A percentile compares a stretch with the other conserved stretches of the same genome.
Evolutionary conservation across 306 rosid genomes (phyloP).

Genomic region (Delonix regia): DNA sequence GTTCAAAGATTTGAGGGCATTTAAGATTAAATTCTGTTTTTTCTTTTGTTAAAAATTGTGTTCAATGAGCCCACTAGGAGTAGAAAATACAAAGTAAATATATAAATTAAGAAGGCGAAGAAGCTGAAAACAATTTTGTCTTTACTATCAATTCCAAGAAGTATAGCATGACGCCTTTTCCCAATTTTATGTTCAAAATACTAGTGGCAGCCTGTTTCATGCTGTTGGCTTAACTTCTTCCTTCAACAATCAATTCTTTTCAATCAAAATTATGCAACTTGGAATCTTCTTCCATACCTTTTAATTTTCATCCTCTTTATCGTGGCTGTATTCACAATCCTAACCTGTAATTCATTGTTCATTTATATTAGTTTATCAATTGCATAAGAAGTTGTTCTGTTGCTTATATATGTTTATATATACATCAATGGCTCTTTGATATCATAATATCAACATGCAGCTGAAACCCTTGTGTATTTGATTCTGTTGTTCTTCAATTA

Average conservation of each 20-base stretch:
- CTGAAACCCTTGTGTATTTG: slow-evolving; percentile 17
- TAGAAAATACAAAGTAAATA: slow-evolving; percentile 9
- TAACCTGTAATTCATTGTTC: neutral
- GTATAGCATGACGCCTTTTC: neutral
- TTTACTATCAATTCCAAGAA: neutral
- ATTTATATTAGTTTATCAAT: slow-evolving; percentile 9
- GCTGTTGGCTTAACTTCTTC: neutral
- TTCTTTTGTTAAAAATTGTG: neutral
- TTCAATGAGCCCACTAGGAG: neutral
- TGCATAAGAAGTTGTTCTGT: slow-evolving; percentile 15
- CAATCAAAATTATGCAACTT: neutral
- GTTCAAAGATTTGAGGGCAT: slow-evolving; percentile 11
- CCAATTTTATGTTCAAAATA: slow-evolving; percentile 13
- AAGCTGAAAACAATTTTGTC: slow-evolving; percentile 10
- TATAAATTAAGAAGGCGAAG: neutral
- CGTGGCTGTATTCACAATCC: slow-evolving; percentile 9
- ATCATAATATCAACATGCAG: slow-evolving; percentile 4
- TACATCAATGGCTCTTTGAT: slow-evolving; percentile 7
- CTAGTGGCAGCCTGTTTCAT: neutral
- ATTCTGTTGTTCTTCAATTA: slow-evolving; percentile 10
- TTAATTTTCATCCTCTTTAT: slow-evolving; percentile 9
- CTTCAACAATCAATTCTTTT: neutral
- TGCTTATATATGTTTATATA: neutral
- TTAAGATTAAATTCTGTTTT: neutral
- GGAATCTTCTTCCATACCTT: slow-evolving; percentile 17